phyloP scores from a whole-genome alignment of 1,139 yeast genomes.

The Lizanozyma gosingica region DNA sequence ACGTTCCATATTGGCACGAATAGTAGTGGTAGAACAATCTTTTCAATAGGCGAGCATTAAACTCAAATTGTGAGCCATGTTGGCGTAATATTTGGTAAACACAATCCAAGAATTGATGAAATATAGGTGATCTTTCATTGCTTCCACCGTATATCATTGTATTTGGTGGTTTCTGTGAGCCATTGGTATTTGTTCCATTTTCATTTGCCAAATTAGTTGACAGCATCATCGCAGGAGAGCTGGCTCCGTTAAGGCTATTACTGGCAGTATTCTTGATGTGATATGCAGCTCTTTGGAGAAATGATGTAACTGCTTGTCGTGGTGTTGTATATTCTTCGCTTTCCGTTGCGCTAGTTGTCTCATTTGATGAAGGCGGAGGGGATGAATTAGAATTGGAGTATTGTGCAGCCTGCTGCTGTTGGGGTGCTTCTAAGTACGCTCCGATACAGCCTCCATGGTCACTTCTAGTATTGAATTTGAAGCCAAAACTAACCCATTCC shows the following conservation, averaged over 20 bases:
- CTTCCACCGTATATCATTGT: conserved; percentile 25
- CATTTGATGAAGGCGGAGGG: conserved; percentile 2
- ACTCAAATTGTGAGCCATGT: conserved; percentile 68
- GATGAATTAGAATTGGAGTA: conserved; percentile 7
- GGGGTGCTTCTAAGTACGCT: conserved; percentile 16
- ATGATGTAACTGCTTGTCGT: conserved; percentile 14
- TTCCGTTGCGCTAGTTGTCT: conserved; percentile 3
- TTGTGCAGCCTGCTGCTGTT: conserved; percentile 6
- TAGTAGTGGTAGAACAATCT: conserved; percentile 79
- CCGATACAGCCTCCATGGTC: conserved; percentile 58
- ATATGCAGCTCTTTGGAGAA: conserved; percentile 35
- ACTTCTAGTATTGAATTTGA: conserved; percentile 74
- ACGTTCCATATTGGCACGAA: conserved; percentile 93
- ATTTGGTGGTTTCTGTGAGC: conserved; percentile 5
- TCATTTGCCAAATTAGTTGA: background rate
- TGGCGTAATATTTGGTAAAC: conserved; percentile 73
- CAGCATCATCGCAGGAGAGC: background rate
- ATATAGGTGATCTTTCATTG: conserved; percentile 68
- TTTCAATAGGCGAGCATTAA: conserved; percentile 79
- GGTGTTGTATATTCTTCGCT: background rate
- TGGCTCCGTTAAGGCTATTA: background rate
- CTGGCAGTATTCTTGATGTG: conserved; percentile 32
- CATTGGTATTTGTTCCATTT: conserved; percentile 2
- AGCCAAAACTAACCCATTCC: conserved; percentile 95
- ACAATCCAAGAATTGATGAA: conserved; percentile 89